phyloP scores from a whole-genome alignment of 1,284 basidiomycete species.

The Trichosporon inkin region DNA sequence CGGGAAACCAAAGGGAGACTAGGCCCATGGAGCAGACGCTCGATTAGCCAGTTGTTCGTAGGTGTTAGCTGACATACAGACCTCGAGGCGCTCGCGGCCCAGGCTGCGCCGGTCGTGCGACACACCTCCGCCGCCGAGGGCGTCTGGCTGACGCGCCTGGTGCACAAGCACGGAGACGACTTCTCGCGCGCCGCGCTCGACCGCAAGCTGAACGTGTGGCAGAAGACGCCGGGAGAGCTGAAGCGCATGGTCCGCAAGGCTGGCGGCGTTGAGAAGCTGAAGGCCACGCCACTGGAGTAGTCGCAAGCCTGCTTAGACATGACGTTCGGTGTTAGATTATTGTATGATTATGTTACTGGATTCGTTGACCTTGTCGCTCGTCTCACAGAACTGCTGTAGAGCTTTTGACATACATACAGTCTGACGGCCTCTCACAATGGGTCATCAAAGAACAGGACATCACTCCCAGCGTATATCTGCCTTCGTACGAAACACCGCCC shows the following conservation, averaged over 20 bases:
- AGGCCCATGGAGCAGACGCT: no score
- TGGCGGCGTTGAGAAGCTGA: conserved; percentile 29
- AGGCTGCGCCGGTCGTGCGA: conserved; percentile 54
- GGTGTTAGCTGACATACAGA: conserved; percentile 34
- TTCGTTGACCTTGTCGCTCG: not conserved
- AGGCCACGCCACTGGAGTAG: not conserved
- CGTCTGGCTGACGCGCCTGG: conserved; percentile 64
- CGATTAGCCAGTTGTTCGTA: no score
- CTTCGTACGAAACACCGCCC: no score
- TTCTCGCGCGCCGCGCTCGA: conserved; percentile 74
- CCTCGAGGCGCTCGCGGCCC: conserved; percentile 42
- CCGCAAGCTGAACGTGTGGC: conserved; percentile 71
- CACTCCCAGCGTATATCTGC: no score
- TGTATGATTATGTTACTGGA: conserved; percentile 5
- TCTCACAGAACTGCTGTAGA: no score
- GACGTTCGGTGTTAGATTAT: not conserved
- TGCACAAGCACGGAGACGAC: conserved; percentile 69
- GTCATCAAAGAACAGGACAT: no score
- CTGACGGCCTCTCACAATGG: conserved; percentile 5
- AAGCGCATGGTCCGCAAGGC: conserved; percentile 50
- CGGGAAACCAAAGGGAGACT: no score
- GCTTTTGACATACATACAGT: conserved; percentile 4
- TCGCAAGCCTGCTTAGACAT: not conserved
- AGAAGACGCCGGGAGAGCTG: conserved; percentile 82
- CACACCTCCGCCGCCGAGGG: conserved; percentile 68